Evolutionary conservation across 2,329 filamentous ascomycete genomes (phyloP).

Genomic region (Diaporthe capsici): DNA sequence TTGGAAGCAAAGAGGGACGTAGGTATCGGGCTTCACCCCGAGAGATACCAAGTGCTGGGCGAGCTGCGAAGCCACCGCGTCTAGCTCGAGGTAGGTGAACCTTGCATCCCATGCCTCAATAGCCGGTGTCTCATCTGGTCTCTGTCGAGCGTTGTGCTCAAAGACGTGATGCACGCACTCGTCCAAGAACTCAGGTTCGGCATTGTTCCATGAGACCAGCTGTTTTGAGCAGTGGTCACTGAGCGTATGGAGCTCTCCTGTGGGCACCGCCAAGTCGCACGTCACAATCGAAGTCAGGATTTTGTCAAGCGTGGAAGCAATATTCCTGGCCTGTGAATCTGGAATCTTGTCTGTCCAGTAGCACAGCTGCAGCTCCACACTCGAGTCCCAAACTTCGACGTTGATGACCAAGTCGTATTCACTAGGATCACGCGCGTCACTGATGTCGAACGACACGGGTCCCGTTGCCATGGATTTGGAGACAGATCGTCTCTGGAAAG

Average conservation of each 20-base stretch:
- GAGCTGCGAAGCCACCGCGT: not conserved
- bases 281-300: not conserved
- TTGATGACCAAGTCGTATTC: constrained; percentile 20
- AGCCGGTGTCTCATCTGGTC: not conserved
- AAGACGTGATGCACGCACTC: constrained; percentile 11
- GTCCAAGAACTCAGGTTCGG: constrained; percentile 12
- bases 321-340: constrained; percentile 12
- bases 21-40: constrained; percentile 1
- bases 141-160: not conserved
- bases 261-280: not conserved
- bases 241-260: not conserved
- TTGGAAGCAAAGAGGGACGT: constrained; percentile 6
- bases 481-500: constrained; percentile 16
- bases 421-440: constrained; percentile 1
- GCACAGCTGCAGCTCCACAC: constrained; percentile 9
- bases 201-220: constrained; percentile 5
- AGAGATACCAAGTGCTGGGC: not conserved
- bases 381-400: constrained; percentile 13
- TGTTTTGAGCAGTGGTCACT: constrained; percentile 9
- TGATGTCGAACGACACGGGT: not conserved
- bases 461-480: constrained; percentile 1
- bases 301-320: constrained; percentile 14
- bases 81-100: constrained; percentile 15
- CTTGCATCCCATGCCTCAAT: constrained; percentile 19
- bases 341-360: constrained; percentile 20